These are phyloP conservation scores for Debaryomyces hansenii DNA, from an alignment of 805 yeast species.

Conservation along the genomic window DNA sequence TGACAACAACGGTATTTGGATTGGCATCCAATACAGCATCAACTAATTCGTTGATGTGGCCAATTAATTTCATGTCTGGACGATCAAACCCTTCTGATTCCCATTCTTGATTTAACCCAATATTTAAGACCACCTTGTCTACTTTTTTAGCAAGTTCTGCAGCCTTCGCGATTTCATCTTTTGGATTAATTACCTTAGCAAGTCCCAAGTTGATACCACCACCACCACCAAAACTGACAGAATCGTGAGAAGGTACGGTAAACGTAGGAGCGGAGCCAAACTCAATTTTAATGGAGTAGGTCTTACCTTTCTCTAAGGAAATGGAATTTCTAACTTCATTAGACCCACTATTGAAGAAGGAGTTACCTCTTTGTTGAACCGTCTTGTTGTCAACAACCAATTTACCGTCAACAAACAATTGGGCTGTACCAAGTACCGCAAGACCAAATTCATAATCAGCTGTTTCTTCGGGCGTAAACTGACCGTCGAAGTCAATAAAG, in stretches of 20 bases:
- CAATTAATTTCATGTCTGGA: conserved; percentile 27
- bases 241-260: conserved; percentile 22
- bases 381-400: conserved; percentile 58
- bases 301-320: conserved; percentile 41
- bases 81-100: conserved; percentile 34
- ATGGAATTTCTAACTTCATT: conserved; percentile 45
- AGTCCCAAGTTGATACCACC: conserved; percentile 24
- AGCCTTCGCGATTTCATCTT: conserved; percentile 26
- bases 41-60: conserved; percentile 24
- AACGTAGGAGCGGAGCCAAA: conserved; percentile 37
- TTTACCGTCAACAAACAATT: conserved; percentile 50
- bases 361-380: conserved; percentile 46
- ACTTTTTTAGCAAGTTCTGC: conserved; percentile 22
- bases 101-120: conserved; percentile 29
- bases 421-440: conserved; percentile 54
- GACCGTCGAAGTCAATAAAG: conserved; percentile 45
- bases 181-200: conserved; percentile 20
- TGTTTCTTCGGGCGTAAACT: conserved; percentile 44
- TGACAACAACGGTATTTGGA: conserved; percentile 29
- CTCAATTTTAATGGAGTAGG: conserved; percentile 46
- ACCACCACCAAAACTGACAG: conserved; percentile 21
- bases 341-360: conserved; percentile 52
- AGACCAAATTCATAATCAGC: conserved; percentile 55
- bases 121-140: conserved; percentile 28
- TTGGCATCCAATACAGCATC: conserved; percentile 26